Evolutionary conservation across 2,329 filamentous ascomycete species (phyloP).

Genomic region (Cladosporium sp.): DNA sequence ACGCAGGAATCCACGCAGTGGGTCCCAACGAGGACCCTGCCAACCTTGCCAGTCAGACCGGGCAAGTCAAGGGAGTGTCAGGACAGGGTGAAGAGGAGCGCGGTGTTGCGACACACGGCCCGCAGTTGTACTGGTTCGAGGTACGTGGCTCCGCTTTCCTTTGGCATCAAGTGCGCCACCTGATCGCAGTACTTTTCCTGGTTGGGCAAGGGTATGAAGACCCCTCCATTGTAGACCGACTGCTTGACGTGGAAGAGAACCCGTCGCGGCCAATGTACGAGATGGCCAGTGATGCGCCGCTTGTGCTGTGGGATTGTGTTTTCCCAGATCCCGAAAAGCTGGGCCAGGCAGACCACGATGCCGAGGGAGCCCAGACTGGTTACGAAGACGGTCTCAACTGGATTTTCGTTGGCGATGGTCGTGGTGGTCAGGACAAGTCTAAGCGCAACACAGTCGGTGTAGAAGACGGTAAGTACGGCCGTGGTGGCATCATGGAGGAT

Average conservation of each 20-base stretch:
- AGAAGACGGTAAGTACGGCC: slow-evolving; percentile 57
- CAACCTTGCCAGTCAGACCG: slow-evolving; percentile 11
- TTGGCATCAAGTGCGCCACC: slow-evolving; percentile 96
- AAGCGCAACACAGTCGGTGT: slow-evolving; percentile 33
- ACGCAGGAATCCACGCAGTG: slow-evolving; percentile 72
- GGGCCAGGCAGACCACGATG: slow-evolving; percentile 33
- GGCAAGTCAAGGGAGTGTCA: background rate
- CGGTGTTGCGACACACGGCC: slow-evolving; percentile 13
- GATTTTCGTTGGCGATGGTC: slow-evolving; percentile 70
- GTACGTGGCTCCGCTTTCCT: slow-evolving; percentile 89
- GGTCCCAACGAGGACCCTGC: slow-evolving; percentile 34
- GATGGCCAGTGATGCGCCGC: slow-evolving; percentile 83
- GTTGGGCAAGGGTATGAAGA: slow-evolving; percentile 82
- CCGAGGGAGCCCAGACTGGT: slow-evolving; percentile 30
- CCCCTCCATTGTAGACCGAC: slow-evolving; percentile 64
- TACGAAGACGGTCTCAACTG: slow-evolving; percentile 64
- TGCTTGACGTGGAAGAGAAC: slow-evolving; percentile 68
- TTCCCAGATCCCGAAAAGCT: slow-evolving; percentile 58
- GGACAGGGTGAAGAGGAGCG: background rate
- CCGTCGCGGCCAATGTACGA: slow-evolving; percentile 79
- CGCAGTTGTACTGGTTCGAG: slow-evolving; percentile 80
- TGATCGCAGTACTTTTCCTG: slow-evolving; percentile 88
- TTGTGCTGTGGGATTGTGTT: slow-evolving; percentile 94
- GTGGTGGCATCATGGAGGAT: slow-evolving; percentile 63
- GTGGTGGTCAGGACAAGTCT: slow-evolving; percentile 30